Base-by-base conservation (phyloP, 2,329 filamentous ascomycete species). In the Sarocladiaceae sp. region DNA sequence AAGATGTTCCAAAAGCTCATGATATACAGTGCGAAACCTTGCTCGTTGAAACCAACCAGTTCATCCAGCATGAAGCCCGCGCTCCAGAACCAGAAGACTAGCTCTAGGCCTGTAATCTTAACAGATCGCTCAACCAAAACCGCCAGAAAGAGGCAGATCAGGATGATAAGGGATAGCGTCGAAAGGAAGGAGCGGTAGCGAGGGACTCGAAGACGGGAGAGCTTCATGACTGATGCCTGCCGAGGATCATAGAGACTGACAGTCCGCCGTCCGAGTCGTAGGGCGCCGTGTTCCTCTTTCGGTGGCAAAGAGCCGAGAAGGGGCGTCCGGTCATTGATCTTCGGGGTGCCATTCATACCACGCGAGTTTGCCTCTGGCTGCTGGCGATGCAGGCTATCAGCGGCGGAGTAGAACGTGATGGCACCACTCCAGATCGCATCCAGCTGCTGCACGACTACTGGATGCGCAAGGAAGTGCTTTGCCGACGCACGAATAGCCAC, bases 1-100 rank as follows among this genome's bases (percentile, higher is more conserved):
- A 96, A 95, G 29, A 90, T 80, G 62, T 96, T 96, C 91, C 91
- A 96, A 62, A 96, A 93, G 61, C 88, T 95, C 82, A 96, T 91
- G 57, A 96, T 88, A 65, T 96, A 97, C 23, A 97, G 77, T 29
- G 89, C 90, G 61, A 96, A 96, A 3, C 91, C 91, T 64, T 96
- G 89, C 62, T 97, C 91, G 53, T 90, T 95, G 71, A 96, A 96
- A 10, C 90, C 90, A 15, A 96, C 89, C 18, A 97, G 77, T 64
- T 96, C 91, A 57, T 96, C 91, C 24, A 96, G 78, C 88, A 96
- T 95, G 63, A 94, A 96, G 1, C 91, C 91, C 20, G 88, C 88
- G 58, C 88, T 95, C 90, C 91, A 97, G 62, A 96, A 88, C 91
- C 91, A 97, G 65, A 97, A 96, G 11, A 95, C 62, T 13, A 96